A percentile compares a stretch with the other conserved stretches of the same genome.
Evolutionary conservation across 768 basidiomycete species (phyloP).

Genomic region (Tylopilus cervinicoccineus): DNA sequence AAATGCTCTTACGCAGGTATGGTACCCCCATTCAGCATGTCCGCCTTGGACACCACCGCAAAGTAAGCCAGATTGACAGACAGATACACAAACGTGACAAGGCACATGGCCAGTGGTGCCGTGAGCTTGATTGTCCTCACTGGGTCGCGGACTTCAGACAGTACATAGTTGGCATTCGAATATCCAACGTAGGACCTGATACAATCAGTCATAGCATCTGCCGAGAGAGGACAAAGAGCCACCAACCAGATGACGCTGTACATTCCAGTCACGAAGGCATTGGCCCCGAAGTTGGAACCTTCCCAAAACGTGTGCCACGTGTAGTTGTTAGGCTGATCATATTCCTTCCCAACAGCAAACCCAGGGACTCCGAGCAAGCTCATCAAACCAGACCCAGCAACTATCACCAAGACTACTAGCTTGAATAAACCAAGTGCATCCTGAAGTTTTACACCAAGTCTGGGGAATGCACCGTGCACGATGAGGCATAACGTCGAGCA

Average conservation of each 20-base stretch:
- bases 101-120: no score
- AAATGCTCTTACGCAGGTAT: slow-evolving; percentile 57
- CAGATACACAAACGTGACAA: no score
- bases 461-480: slow-evolving; percentile 51
- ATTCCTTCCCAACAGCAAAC: slow-evolving; percentile 46
- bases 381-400: slow-evolving; percentile 53
- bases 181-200: slow-evolving; percentile 41
- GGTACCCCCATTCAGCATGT: slow-evolving; percentile 59
- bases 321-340: slow-evolving; percentile 54
- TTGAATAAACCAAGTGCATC: slow-evolving; percentile 62
- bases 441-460: slow-evolving; percentile 58
- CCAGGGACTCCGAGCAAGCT: slow-evolving; percentile 47
- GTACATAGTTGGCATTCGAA: no score
- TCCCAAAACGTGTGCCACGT: slow-evolving; percentile 62
- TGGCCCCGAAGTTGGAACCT: slow-evolving; percentile 50
- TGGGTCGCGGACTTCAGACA: no score
- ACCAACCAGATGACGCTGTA: slow-evolving; percentile 69
- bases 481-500: slow-evolving; percentile 55
- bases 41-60: slow-evolving; percentile 64
- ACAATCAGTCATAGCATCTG: background rate
- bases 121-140: no score
- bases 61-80: slow-evolving; percentile 71
- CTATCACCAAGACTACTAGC: slow-evolving; percentile 47
- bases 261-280: slow-evolving; percentile 59
- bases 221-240: background rate